Evolutionary conservation across 768 basidiomycete genomes (phyloP).

Genomic region (Naganishia kalamii): DNA sequence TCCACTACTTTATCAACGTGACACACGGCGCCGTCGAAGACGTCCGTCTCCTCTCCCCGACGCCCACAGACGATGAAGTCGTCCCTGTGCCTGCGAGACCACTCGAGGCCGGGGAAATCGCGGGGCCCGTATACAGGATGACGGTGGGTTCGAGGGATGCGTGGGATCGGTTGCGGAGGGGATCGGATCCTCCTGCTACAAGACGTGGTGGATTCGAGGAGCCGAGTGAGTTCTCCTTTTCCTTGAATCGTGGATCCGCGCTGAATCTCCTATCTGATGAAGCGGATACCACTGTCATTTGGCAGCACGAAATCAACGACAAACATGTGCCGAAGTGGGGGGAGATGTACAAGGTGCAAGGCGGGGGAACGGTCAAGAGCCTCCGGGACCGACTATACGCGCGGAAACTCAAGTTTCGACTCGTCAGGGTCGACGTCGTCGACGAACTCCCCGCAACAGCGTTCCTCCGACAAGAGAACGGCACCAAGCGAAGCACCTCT

Average conservation of each 20-base stretch:
- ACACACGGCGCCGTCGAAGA: not conserved
- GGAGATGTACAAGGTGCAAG: not conserved
- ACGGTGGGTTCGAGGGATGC: not conserved
- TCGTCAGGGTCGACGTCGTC: not conserved
- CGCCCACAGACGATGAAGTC: not conserved
- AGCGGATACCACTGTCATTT: not conserved
- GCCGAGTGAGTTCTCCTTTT: not conserved
- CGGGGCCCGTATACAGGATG: not conserved
- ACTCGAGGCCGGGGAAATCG: not conserved
- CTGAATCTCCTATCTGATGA: not conserved
- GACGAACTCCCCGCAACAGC: not conserved
- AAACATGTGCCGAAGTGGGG: slow-evolving; percentile 9
- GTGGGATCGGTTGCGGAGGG: not conserved
- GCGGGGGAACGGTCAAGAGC: not conserved
- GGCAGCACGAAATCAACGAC: not conserved
- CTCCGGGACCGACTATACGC: not conserved
- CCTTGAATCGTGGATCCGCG: not conserved
- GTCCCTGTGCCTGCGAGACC: not conserved
- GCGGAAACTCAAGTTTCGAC: not conserved
- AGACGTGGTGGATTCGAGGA: not conserved
- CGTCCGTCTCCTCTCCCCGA: not conserved
- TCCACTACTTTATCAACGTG: not conserved
- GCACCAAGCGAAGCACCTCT: not conserved
- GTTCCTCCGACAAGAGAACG: not conserved
- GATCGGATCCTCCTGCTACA: too few relatives aligned